Base-by-base conservation (phyloP, 768 basidiomycete genomes). In the Lactifluus hygrophoroides region DNA sequence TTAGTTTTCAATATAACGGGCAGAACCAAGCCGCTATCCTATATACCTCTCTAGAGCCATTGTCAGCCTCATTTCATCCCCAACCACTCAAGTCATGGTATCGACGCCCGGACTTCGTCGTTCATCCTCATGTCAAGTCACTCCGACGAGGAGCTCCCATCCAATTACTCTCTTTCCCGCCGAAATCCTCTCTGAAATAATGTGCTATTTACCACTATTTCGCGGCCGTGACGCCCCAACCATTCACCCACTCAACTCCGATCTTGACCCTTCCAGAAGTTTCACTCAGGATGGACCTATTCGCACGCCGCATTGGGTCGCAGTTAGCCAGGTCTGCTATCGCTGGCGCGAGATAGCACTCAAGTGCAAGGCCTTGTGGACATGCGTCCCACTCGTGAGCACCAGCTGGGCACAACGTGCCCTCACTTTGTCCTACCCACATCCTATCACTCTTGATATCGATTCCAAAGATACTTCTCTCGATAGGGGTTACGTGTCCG, bases 251-350 rank as follows among this genome's bases (percentile, higher is more conserved):
- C 59, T 60, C n/a, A 23, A 40, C 37, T 27, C 28, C 21, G 43
- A 56, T 37, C 54, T 56, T 35, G 59, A 60, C 49, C 59, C 59
- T 32, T 56, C 54, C 13, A 19, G 37, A 11, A 16, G 21, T n/a
- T 60, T 38, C 54, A 60, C 59, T 3, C 42, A 2, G 35, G 17
- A 56, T 9, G 43, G 54, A 7, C 59, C 59, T 49, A 55, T 60
- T 35, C 59, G 59, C 37, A 60, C 59, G 19, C 59, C 59, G 25
- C 59, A 60, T 46, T 62, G 61, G 61, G 53, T 62, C 13, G 61
- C 61, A 0, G 61, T 62, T 8, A 60, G 57, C 13, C 58, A 62
- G 11, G 61, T 62, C 40, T 60, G 61, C 30, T 48, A 28, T 49
- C 52, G 27, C 14, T 62, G 61, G 61, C 57, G 61, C 4, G 48